Conservation (phyloP, 1,284 basidiomycete genomes). For the Boletus nobilissimus region DNA sequence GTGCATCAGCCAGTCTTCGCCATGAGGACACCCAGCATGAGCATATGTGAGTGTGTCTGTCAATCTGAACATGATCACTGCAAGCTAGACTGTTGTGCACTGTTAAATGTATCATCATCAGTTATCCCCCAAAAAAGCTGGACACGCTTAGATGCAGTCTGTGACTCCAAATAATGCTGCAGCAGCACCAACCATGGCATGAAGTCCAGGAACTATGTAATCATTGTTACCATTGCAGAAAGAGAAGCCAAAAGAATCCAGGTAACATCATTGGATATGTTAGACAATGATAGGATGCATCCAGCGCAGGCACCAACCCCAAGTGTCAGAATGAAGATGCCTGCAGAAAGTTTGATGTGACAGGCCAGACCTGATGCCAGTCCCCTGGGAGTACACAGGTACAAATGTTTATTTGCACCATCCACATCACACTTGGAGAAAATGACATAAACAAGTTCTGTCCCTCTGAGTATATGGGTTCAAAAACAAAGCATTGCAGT, state of each 20-base stretch:
- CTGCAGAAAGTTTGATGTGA: conserved; percentile 92
- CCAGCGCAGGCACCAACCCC: conserved; percentile 98
- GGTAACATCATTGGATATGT: conserved; percentile 77
- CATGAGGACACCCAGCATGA: conserved; percentile 91
- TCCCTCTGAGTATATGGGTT: conserved; percentile 94
- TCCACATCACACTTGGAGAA: conserved; percentile 84
- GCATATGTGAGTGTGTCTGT: conserved; percentile 94
- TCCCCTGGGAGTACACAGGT: conserved; percentile 79
- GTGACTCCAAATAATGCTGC: conserved; percentile 91
- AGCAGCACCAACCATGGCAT: conserved; percentile 93
- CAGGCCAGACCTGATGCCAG: conserved; percentile 66
- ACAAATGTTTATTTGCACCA: conserved; percentile 65
- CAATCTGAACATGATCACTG: conserved; percentile 98
- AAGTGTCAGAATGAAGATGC: conserved; percentile 97
- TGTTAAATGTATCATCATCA: conserved; percentile 44
- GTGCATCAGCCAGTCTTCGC: conserved; percentile 93
- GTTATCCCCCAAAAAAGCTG: conserved; percentile 2
- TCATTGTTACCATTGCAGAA: conserved; percentile 71
- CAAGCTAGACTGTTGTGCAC: conserved; percentile 91
- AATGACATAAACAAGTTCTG: conserved; percentile 92
- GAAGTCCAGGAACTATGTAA: conserved; percentile 86
- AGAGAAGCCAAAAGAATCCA: conserved; percentile 70
- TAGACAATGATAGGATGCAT: conserved; percentile 87
- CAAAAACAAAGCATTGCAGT: conserved; percentile 85
- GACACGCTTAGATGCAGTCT: conserved; percentile 52